Evolutionary conservation across 2,329 filamentous ascomycete genomes (phyloP).

Genomic region (Metarhizium robertsii): DNA sequence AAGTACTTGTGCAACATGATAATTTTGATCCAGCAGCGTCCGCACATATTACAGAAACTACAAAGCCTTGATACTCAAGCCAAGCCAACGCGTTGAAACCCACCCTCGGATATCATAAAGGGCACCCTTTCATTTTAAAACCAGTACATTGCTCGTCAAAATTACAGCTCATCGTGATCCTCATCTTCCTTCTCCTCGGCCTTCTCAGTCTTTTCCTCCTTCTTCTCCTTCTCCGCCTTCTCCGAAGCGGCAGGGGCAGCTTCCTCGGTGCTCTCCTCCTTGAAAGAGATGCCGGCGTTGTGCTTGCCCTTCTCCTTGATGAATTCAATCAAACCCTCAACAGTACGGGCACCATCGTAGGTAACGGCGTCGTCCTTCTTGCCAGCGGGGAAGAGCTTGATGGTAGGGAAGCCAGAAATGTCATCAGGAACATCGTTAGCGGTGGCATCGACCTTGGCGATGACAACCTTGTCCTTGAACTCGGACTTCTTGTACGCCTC

Average conservation of each 20-base stretch:
- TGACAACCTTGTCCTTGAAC: slow-evolving; percentile 74
- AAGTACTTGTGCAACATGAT: neutral
- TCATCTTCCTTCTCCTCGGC: slow-evolving; percentile 33
- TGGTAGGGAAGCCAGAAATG: slow-evolving; percentile 96
- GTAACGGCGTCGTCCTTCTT: slow-evolving; percentile 76
- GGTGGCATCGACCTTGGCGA: slow-evolving; percentile 97
- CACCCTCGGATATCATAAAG: slow-evolving; percentile 24
- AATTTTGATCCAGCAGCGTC: slow-evolving; percentile 4
- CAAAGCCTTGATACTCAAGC: slow-evolving; percentile 13
- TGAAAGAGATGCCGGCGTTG: slow-evolving; percentile 57
- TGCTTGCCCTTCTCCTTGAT: slow-evolving; percentile 92
- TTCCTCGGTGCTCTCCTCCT: slow-evolving; percentile 47
- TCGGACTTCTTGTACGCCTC: slow-evolving; percentile 67
- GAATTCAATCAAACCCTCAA: slow-evolving; percentile 88
- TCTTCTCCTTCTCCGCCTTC: slow-evolving; percentile 31
- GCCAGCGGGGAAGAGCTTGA: slow-evolving; percentile 94
- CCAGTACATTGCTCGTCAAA: slow-evolving; percentile 1
- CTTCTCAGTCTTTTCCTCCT: slow-evolving; percentile 33
- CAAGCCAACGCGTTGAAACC: slow-evolving; percentile 15
- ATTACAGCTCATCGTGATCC: slow-evolving; percentile 64
- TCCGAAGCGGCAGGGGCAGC: slow-evolving; percentile 43
- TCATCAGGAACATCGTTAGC: slow-evolving; percentile 94
- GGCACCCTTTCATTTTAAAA: slow-evolving; percentile 15
- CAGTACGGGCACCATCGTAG: slow-evolving; percentile 78
- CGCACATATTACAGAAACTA: slow-evolving; percentile 17